Conservation (phyloP, 805 yeast species). For the Vanderwaltozyma verrucispora region DNA sequence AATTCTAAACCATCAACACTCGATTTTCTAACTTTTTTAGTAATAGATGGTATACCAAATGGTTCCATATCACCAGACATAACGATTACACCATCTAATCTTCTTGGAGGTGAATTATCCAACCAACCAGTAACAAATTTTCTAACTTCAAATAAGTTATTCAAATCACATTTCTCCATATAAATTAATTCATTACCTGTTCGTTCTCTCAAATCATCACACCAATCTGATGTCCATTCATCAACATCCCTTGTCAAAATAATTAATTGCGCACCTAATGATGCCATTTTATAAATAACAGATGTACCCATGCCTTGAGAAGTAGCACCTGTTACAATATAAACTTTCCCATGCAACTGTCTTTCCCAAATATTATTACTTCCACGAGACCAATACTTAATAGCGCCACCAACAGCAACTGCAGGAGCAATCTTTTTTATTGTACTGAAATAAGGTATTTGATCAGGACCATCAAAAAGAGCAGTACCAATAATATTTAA, state of each 20-base stretch:
- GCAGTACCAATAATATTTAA: constrained; percentile 66
- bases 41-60: constrained; percentile 31
- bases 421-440: constrained; percentile 51
- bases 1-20: constrained; percentile 77
- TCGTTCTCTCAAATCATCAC: constrained; percentile 62
- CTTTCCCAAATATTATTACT: constrained; percentile 83
- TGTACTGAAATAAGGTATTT: constrained; percentile 63
- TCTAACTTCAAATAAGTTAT: constrained; percentile 63
- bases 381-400: constrained; percentile 75
- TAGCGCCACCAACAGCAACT: constrained; percentile 33
- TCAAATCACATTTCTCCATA: constrained; percentile 83
- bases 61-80: constrained; percentile 83
- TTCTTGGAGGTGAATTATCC: constrained; percentile 79
- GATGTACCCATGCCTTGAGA: constrained; percentile 74
- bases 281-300: constrained; percentile 63
- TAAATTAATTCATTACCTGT: constrained; percentile 69
- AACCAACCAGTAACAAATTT: constrained; percentile 92
- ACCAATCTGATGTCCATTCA: constrained; percentile 69
- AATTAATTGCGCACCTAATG: constrained; percentile 77
- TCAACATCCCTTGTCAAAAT: constrained; percentile 57
- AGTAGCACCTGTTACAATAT: constrained; percentile 84
- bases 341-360: constrained; percentile 84
- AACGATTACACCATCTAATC: constrained; percentile 83
- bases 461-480: constrained; percentile 59
- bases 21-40: constrained; percentile 41